Evolutionary conservation across 1,284 basidiomycete genomes (phyloP), one percentile per base, ranked within the genome.

Genomic region (Schizopora paradoxa): DNA sequence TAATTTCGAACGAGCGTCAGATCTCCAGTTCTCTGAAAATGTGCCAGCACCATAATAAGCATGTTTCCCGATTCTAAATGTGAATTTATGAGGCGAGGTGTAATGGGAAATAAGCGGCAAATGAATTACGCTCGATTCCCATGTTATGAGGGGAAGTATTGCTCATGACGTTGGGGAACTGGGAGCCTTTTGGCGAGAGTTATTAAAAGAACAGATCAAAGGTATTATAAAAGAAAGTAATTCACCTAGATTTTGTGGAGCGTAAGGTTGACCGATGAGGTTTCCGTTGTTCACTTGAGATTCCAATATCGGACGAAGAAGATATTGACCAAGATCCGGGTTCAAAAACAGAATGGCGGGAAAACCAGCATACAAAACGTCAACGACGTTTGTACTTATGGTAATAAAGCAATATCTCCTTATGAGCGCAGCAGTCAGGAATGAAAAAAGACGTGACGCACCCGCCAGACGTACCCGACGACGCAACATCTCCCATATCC

Each of bases 121-220:
- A 22, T 16, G 8, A 8, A 22, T 13, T 35, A 35, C 33, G 56
- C 47, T 66, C 63, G 6, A 60, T 49, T 5, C 54, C 49, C 25
- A 62, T 53, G 22, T 54, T 32, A 34, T 57, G 54, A 10, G 44
- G 40, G 10, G 53, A 47, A 33, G 52, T 57, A 41, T 58, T 55
- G 3, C 55, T 55, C 1, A 56, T 54, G 4, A 59, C 54, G 32
- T 55, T 60, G 8, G 64, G 63, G 40, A 61, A 61, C 5, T 7
- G 28, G 34, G 32, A 39, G 26, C 72, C 72, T 16, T 38, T 27
- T 19, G 22, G 5, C 7, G 18, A 22, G 4, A 6, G 21, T 7
- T n/a, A 19, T 19, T n/a, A 39, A 10, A 11, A 21, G 18, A 35
- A 51, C 66, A 84, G 72, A 54, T 83, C 80, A 56, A 83, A 80